These are phyloP conservation scores for Yamadazyma olivae DNA, from an alignment of 805 yeast genomes.

Conservation along the genomic window DNA sequence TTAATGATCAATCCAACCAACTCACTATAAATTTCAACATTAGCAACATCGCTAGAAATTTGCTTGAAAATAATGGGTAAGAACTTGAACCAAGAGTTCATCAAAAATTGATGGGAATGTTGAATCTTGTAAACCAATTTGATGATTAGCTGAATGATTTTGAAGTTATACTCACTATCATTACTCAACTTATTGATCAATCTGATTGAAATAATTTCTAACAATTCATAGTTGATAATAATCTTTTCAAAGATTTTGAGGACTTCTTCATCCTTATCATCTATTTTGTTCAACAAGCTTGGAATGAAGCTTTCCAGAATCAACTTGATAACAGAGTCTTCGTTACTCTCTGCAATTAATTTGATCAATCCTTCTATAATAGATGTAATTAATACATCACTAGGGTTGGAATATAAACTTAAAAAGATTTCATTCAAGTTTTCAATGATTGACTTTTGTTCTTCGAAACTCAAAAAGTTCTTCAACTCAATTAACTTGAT, in stretches of 20 bases:
- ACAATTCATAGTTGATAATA: constrained; percentile 34
- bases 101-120: constrained; percentile 29
- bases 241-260: constrained; percentile 14
- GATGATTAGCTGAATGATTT: constrained; percentile 20
- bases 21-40: constrained; percentile 38
- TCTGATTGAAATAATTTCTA: constrained; percentile 44
- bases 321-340: constrained; percentile 9
- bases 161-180: constrained; percentile 9
- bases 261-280: constrained; percentile 19
- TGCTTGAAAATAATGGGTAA: constrained; percentile 16
- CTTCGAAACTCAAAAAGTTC: constrained; percentile 50
- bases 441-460: constrained; percentile 59
- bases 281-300: constrained; percentile 15
- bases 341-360: constrained; percentile 32
- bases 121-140: constrained; percentile 28
- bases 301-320: constrained; percentile 27
- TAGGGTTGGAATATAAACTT: constrained; percentile 31
- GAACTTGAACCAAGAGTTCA: constrained; percentile 43
- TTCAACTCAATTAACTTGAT: constrained; percentile 51
- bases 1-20: constrained; percentile 41
- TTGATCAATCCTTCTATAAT: constrained; percentile 49
- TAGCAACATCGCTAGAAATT: constrained; percentile 7
- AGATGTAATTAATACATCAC: constrained; percentile 51
- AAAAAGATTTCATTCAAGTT: constrained; percentile 59
- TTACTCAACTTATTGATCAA: constrained; percentile 34